A percentile compares a stretch with the other conserved stretches of the same genome.
phyloP scores from a whole-genome alignment of 768 basidiomycete genomes.

The Leccinum boreale region DNA sequence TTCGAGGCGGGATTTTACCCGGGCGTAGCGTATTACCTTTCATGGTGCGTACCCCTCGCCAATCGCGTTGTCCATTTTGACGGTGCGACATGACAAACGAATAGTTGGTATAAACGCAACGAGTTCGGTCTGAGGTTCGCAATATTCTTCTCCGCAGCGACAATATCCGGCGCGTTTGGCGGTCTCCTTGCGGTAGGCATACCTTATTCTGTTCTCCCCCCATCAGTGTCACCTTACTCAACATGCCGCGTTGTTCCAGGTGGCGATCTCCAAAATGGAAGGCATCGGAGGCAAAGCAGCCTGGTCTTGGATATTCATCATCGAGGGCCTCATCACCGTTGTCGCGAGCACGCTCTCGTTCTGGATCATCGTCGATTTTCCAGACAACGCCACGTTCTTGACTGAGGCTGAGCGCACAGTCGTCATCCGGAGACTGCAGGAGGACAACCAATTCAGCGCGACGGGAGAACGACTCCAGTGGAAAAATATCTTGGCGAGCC shows the following conservation, averaged over 20 bases:
- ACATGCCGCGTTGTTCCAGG: slow-evolving; percentile 21
- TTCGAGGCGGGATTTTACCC: slow-evolving; percentile 53
- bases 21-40: slow-evolving; percentile 67
- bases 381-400: slow-evolving; percentile 76
- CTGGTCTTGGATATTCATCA: slow-evolving; percentile 74
- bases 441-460: slow-evolving; percentile 69
- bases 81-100: slow-evolving; percentile 15
- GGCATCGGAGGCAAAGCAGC: slow-evolving; percentile 65
- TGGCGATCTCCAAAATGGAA: slow-evolving; percentile 68
- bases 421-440: slow-evolving; percentile 62
- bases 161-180: slow-evolving; percentile 79
- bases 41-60: slow-evolving; percentile 47
- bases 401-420: slow-evolving; percentile 66
- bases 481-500: slow-evolving; percentile 57
- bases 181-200: slow-evolving; percentile 61
- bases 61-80: slow-evolving; percentile 31
- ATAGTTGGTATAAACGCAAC: slow-evolving; percentile 63
- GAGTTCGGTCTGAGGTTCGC: slow-evolving; percentile 70
- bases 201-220: neutral
- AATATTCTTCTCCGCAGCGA: slow-evolving; percentile 75
- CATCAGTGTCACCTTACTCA: neutral
- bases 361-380: slow-evolving; percentile 82
- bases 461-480: slow-evolving; percentile 59
- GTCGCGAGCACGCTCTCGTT: slow-evolving; percentile 64
- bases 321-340: slow-evolving; percentile 68